A percentile compares a stretch with the other conserved stretches of the same genome.
Conservation (phyloP, 805 yeast species). For the Scheffersomyces amazonensis region DNA sequence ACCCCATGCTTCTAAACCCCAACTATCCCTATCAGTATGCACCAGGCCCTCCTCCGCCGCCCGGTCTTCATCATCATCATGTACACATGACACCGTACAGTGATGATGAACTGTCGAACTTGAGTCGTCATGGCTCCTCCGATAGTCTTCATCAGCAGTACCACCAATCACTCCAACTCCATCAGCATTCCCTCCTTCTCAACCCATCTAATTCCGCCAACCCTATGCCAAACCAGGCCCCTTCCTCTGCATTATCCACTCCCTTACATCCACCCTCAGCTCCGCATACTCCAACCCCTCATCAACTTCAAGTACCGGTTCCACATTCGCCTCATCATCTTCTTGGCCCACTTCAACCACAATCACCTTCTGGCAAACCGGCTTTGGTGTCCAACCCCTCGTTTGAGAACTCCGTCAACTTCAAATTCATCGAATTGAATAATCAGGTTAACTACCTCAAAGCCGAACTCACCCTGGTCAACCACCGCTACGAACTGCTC, state of each 20-base stretch:
- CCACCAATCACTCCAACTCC: background rate
- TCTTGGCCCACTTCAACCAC: conserved; percentile 8
- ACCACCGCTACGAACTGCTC: conserved; percentile 45
- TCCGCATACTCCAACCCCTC: background rate
- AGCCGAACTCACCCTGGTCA: conserved; percentile 41
- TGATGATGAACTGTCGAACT: background rate
- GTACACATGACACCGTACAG: background rate
- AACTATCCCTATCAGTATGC: conserved; percentile 6
- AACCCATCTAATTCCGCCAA: too few species aligned
- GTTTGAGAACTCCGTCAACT: conserved; percentile 17
- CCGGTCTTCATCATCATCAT: conserved; percentile 1
- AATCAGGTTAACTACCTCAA: conserved; percentile 37
- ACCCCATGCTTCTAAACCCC: conserved; percentile 3
- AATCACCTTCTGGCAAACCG: conserved; percentile 12
- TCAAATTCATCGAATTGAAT: conserved; percentile 27
- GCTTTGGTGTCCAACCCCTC: conserved; percentile 9
- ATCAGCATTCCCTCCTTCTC: background rate
- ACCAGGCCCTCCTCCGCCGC: conserved; percentile 5
- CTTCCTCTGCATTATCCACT: too few species aligned
- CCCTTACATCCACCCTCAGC: conserved; percentile 1
- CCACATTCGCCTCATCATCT: background rate
- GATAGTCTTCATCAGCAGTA: background rate
- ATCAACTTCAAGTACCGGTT: background rate
- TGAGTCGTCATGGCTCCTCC: conserved; percentile 1
- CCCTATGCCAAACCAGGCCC: too few species aligned